These are phyloP conservation scores for Wickerhamiella bombiphila DNA, from an alignment of 805 yeast genomes.

Conservation along the genomic window DNA sequence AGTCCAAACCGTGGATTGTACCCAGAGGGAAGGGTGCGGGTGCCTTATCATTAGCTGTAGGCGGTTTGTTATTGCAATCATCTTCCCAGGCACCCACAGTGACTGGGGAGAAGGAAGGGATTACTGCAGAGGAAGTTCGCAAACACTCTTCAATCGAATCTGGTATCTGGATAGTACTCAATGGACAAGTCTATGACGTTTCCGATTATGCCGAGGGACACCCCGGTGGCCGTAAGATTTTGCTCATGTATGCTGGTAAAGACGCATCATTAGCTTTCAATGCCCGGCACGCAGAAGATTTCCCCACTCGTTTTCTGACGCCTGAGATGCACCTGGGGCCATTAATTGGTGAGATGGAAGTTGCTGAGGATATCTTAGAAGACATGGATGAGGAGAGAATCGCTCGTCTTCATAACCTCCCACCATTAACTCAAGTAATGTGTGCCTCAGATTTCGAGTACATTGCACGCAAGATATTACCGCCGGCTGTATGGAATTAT, in stretches of 20 bases:
- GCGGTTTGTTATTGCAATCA: no score
- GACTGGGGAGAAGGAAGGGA: no score
- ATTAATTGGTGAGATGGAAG: slow-evolving; percentile 18
- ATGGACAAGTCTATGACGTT: slow-evolving; percentile 65
- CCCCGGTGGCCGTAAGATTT: slow-evolving; percentile 48
- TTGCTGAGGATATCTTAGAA: slow-evolving; percentile 23
- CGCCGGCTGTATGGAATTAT: slow-evolving; percentile 79
- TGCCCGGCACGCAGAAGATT: slow-evolving; percentile 80
- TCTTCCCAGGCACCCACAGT: no score
- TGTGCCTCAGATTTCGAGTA: slow-evolving; percentile 78
- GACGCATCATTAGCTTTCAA: slow-evolving; percentile 73
- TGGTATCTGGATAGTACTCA: slow-evolving; percentile 80
- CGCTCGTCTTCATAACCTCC: slow-evolving; percentile 34
- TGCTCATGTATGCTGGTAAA: slow-evolving; percentile 44
- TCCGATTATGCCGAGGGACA: slow-evolving; percentile 44
- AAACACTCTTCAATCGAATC: no score
- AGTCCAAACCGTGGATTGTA: no score
- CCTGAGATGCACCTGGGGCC: slow-evolving; percentile 48
- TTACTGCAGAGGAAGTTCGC: slow-evolving; percentile 24
- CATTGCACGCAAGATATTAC: slow-evolving; percentile 65
- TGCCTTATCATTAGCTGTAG: no score
- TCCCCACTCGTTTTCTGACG: slow-evolving; percentile 47
- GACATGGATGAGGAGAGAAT: slow-evolving; percentile 31
- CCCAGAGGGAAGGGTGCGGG: no score
- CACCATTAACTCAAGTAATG: slow-evolving; percentile 52